Percentiles rank a stretch among this genome's conserved stretches.
phyloP scores from a whole-genome alignment of 345 rosid genomes.

The Murraya paniculata region DNA sequence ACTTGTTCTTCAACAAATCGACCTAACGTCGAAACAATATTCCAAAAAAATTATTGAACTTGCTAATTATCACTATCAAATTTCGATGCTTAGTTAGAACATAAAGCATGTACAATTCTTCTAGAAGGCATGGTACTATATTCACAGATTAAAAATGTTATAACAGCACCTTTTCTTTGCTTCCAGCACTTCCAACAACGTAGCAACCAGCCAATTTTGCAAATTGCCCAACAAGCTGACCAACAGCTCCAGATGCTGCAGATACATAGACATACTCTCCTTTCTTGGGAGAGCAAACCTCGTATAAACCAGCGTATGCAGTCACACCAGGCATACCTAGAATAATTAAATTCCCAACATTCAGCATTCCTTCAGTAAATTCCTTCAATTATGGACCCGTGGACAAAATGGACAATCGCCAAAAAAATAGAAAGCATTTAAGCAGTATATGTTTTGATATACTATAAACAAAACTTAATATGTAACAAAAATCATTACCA shows the following conservation, averaged over 20 bases:
- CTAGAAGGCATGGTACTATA: not conserved
- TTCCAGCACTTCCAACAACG: constrained; percentile 58
- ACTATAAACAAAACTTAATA: not conserved
- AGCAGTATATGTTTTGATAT: not conserved
- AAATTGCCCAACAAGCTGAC: constrained; percentile 62
- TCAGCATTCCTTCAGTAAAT: not conserved
- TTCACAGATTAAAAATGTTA: no score
- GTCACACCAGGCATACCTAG: constrained; percentile 54
- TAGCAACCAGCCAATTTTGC: constrained; percentile 51
- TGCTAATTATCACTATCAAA: not conserved
- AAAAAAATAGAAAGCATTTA: not conserved
- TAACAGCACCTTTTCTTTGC: constrained; percentile 34
- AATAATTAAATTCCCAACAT: not conserved
- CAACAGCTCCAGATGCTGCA: constrained; percentile 56
- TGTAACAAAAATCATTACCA: constrained; percentile 24
- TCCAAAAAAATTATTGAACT: not conserved
- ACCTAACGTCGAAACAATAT: constrained; percentile 30
- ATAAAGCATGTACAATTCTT: not conserved
- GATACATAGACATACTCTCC: constrained; percentile 52
- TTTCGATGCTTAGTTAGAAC: not conserved
- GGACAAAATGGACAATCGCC: no score
- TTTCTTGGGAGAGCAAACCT: constrained; percentile 49
- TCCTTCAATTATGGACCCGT: not conserved
- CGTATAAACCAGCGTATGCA: constrained; percentile 49
- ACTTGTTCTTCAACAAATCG: constrained; percentile 53